phyloP scores from a whole-genome alignment of 805 yeast species.

The Saturnispora bothae region DNA sequence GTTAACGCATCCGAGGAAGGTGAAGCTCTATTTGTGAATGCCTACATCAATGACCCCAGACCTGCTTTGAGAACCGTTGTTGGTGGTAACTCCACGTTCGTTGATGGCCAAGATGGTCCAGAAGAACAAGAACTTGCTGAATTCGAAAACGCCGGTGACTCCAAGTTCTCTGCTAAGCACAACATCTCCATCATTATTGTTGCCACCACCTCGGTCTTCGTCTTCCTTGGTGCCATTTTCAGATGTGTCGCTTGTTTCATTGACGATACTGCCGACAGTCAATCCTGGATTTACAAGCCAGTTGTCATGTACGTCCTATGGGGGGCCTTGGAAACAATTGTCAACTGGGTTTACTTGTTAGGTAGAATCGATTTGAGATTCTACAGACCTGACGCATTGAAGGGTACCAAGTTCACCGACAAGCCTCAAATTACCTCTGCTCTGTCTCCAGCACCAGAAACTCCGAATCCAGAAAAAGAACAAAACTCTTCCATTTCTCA shows the following conservation, averaged over 20 bases:
- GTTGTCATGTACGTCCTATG: slow-evolving; percentile 57
- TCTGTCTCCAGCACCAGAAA: slow-evolving; percentile 3
- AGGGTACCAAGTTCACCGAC: slow-evolving; percentile 8
- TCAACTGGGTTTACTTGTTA: slow-evolving; percentile 44
- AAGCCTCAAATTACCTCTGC: slow-evolving; percentile 4
- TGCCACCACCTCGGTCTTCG: slow-evolving; percentile 34
- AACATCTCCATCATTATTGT: slow-evolving; percentile 41
- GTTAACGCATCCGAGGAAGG: slow-evolving; percentile 36
- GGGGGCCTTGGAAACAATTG: slow-evolving; percentile 56
- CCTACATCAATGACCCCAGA: slow-evolving; percentile 13
- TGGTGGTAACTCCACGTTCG: slow-evolving; percentile 17
- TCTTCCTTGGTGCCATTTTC: slow-evolving; percentile 40
- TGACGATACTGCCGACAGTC: slow-evolving; percentile 21
- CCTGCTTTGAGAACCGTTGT: slow-evolving; percentile 21
- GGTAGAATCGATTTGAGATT: slow-evolving; percentile 68
- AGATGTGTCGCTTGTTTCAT: slow-evolving; percentile 40
- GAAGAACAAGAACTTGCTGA: slow-evolving; percentile 17
- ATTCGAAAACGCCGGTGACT: slow-evolving; percentile 15
- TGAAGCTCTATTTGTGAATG: slow-evolving; percentile 15
- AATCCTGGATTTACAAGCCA: slow-evolving; percentile 39
- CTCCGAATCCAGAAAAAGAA: slow-evolving; percentile 6
- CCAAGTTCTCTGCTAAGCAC: slow-evolving; percentile 31
- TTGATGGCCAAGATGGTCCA: slow-evolving; percentile 7
- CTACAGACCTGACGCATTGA: slow-evolving; percentile 54
- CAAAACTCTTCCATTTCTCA: slow-evolving; percentile 2